Conservation (phyloP, 2,329 filamentous ascomycete species). For the Ilyonectria robusta region DNA sequence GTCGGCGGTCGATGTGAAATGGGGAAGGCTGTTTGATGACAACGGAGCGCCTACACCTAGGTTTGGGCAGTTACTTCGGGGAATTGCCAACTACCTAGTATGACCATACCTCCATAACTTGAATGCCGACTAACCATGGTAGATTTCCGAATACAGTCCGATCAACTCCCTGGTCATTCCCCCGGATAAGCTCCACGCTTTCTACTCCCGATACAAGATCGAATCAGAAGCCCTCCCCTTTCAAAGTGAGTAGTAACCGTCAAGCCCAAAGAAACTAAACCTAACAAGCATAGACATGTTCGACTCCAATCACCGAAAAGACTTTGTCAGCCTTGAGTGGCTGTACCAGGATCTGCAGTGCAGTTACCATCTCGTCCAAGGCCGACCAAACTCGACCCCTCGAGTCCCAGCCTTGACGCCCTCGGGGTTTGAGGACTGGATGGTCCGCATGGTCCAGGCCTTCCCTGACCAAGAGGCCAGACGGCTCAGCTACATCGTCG, state of each 20-base stretch:
- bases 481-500: conserved; percentile 77
- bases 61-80: conserved; percentile 79
- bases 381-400: conserved; percentile 64
- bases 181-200: conserved; percentile 80
- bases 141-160: conserved; percentile 53
- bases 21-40: conserved; percentile 81
- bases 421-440: conserved; percentile 79
- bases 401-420: conserved; percentile 76
- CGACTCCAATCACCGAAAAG: conserved; percentile 52
- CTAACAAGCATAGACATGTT: conserved; percentile 64
- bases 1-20: conserved; percentile 76
- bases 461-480: conserved; percentile 82
- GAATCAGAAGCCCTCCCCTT: conserved; percentile 78
- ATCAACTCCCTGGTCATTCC: conserved; percentile 73
- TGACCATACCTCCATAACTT: no score
- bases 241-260: conserved; percentile 63
- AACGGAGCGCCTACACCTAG: conserved; percentile 77
- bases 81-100: conserved; percentile 82
- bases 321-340: conserved; percentile 53
- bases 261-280: not conserved
- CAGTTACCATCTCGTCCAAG: conserved; percentile 77
- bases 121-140: conserved; percentile 10
- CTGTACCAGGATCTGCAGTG: conserved; percentile 69
- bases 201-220: conserved; percentile 78
- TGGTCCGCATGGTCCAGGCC: conserved; percentile 79